Percentiles rank a stretch among this genome's conserved stretches.
phyloP scores from a whole-genome alignment of 2,329 filamentous ascomycete species.

The Alternaria triticina region DNA sequence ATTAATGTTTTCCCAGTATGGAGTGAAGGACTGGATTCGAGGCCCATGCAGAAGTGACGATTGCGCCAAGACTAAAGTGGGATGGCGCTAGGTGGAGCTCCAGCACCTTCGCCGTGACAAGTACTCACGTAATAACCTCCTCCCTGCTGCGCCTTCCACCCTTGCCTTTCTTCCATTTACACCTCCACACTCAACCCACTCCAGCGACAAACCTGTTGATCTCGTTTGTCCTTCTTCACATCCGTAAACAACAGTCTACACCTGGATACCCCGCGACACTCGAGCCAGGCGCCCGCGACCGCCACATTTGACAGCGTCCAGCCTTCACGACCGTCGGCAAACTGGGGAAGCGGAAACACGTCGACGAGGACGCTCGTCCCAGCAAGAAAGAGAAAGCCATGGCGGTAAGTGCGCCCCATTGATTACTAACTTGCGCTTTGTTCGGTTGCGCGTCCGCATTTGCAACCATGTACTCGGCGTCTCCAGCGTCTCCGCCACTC shows the following conservation, averaged over 20 bases:
- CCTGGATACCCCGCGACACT: constrained; percentile 20
- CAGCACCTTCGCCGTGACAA: constrained; percentile 28
- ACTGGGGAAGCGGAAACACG: constrained; percentile 52
- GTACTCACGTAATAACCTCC: constrained; percentile 20
- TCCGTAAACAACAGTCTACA: neutral
- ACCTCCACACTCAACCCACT: neutral
- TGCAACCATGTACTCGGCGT: constrained; percentile 11
- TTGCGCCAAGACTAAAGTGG: constrained; percentile 20
- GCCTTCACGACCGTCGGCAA: constrained; percentile 43
- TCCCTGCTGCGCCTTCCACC: constrained; percentile 16
- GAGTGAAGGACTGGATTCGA: neutral
- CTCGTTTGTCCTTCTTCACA: constrained; percentile 3
- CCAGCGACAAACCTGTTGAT: constrained; percentile 7
- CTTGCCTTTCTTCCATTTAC: constrained; percentile 2
- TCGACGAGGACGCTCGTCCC: constrained; percentile 48
- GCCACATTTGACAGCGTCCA: constrained; percentile 31
- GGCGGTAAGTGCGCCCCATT: constrained; percentile 42
- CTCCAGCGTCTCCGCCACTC: constrained; percentile 1
- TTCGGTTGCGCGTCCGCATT: constrained; percentile 20
- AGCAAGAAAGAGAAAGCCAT: constrained; percentile 52
- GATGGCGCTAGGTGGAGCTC: constrained; percentile 25
- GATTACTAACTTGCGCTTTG: neutral
- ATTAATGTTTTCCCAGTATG: neutral
- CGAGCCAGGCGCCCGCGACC: constrained; percentile 16
- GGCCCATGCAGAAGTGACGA: constrained; percentile 1